Base-by-base conservation (phyloP, 345 rosid species). In the Brassica nigra region DNA sequence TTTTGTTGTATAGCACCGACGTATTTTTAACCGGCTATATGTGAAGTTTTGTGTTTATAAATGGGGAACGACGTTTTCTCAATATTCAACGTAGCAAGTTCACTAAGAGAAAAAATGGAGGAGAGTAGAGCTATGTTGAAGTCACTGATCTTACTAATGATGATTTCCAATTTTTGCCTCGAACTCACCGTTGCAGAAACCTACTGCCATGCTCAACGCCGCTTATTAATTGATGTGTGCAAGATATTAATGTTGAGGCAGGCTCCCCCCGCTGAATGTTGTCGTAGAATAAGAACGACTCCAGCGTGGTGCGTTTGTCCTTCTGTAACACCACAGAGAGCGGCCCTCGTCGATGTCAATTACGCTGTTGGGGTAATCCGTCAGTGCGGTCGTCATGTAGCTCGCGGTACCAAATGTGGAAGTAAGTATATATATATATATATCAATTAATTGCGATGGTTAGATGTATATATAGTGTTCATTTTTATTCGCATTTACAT, bases 391-490 rank as follows among this genome's bases (percentile, higher is more conserved):
- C 68, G 68, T 31, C 37, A 18, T 18, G 10, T 63, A 63, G 44
- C 68, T 8, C 68, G 68, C 27, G 68, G 68, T 63, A 63, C 68
- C 42, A 63, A 31, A 33, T 63, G 68, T 63, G 68, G 68, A 31
- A 63, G 68, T 63, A 63, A 63, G 39, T 62, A 18, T 31, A 61
- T 61, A 61, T 61, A 61, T 10, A 31, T 31, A 31, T 1, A 31
- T 33, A 33, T 33, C 6, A 58, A 20, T 23, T 20, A 23, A 23
- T 58, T 12, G 20, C 27, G 20, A 18, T 6, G 20, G 11, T 18
- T 18, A 55, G 62, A 8, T 59, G 64, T 9, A 7, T 62, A 28
- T n/a, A n/a, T n/a, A n/a, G 31, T 62, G 16, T 29, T 62, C 37
- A 29, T 29, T 29, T 62, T 62, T 12, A 12, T 2, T 62, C 9